Evolutionary conservation across 2,329 filamentous ascomycete species (phyloP).

Genomic region (Thermothelomyces thermophilus): DNA sequence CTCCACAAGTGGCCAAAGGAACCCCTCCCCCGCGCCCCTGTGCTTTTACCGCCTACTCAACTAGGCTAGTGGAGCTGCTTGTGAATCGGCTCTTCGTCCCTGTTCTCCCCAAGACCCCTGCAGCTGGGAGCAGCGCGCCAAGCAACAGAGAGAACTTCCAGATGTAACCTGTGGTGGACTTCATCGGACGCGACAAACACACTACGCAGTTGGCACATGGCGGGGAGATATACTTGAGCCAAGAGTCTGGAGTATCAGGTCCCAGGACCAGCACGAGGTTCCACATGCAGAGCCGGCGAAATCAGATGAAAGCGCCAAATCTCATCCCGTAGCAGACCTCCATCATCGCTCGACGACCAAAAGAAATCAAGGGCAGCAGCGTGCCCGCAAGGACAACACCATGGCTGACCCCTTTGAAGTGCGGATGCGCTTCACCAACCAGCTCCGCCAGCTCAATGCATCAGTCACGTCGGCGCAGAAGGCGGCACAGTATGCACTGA

Average conservation of each 20-base stretch:
- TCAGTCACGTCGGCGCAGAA: conserved; percentile 85
- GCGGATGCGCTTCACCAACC: conserved; percentile 89
- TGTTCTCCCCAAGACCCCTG: neutral
- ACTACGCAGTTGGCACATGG: neutral
- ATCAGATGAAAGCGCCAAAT: neutral
- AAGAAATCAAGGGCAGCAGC: neutral
- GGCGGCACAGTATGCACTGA: conserved; percentile 89
- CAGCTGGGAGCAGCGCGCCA: neutral
- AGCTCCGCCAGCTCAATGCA: conserved; percentile 85
- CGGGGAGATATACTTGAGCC: neutral
- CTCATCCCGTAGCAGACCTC: neutral
- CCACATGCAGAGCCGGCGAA: neutral
- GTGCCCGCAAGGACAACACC: conserved; percentile 15
- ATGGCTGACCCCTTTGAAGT: conserved; percentile 91
- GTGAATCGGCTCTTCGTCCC: neutral
- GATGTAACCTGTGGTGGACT: neutral
- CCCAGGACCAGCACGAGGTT: neutral
- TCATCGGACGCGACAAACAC: too few relatives aligned
- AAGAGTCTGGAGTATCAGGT: neutral
- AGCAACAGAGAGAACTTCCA: neutral
- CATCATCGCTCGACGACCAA: neutral
- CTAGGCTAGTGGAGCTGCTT: conserved; percentile 2
- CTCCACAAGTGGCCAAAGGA: neutral
- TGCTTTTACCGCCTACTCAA: conserved; percentile 17
- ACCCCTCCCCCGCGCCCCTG: conserved; percentile 5